Evolutionary conservation across 1,139 yeast species (phyloP), one percentile per base, ranked within the genome.

Genomic region (Yamadazyma diospyri): DNA sequence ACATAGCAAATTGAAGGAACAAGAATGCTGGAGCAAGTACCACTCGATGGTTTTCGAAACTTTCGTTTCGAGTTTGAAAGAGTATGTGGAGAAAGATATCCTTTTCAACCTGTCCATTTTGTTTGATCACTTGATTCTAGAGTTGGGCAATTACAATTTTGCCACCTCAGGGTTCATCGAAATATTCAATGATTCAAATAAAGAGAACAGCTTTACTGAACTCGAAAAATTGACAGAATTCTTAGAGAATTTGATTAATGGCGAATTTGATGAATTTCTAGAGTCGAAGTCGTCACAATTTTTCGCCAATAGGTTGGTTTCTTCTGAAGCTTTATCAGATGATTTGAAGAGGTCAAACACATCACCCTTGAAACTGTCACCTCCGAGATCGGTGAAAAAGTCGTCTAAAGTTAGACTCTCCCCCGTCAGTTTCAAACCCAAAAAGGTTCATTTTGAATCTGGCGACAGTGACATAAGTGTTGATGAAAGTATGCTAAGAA

Each of bases 81-180:
- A 72, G 16, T 55, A 66, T 0, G 53, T 76, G 5, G 78, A 78
- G 32, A 66, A 63, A 32, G 80, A 79, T 27, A 64, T 80, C 6
- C 51, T 80, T 23, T 67, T 76, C 39, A 69, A 72, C 42, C 70
- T 85, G 0, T 70, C 83, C 0, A 58, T 75, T 6, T 53, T 78
- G 19, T 65, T 61, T 38, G 75, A 69, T 41, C 57, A 62, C 35
- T 47, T 69, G 29, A 49, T 65, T 3, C 51, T 55, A 16, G 59
- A 61, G 26, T 39, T 64, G 29, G 42, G 49, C 7, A 51, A 51
- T 2, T 59, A 47, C 38, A 46, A 46, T 25, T 53, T 44, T 32
- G 34, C 54, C 10, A 40, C 55, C 4, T 42, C 33, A 4, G 48
- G 46, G 9, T 41, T 59, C 13, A 37, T 42, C 3, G 27, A 27